Evolutionary conservation across 2,329 filamentous ascomycete genomes (phyloP).

Genomic region (Biscogniauxia sp.): DNA sequence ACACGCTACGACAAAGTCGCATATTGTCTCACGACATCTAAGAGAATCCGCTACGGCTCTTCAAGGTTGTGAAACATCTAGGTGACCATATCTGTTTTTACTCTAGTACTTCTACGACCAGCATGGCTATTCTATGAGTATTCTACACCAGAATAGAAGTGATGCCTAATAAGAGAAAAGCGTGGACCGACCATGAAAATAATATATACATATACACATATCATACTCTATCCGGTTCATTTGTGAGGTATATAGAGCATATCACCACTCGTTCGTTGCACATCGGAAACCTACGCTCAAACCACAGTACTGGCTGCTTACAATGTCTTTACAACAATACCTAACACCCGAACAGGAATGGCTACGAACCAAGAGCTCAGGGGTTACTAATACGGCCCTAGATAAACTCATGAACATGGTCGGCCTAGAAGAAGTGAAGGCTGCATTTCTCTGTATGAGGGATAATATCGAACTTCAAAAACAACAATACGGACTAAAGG

Average conservation of each 20-base stretch:
- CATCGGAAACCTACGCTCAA: background rate
- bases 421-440: constrained; percentile 61
- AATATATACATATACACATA: background rate
- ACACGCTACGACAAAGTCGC: background rate
- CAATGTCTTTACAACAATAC: background rate
- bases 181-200: background rate
- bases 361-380: constrained; percentile 39
- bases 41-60: background rate
- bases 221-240: background rate
- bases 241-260: background rate
- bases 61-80: background rate
- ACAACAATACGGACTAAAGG: constrained; percentile 52
- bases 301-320: background rate
- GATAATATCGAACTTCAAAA: constrained; percentile 56
- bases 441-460: constrained; percentile 56
- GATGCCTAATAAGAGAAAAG: background rate
- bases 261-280: background rate
- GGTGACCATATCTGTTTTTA: background rate
- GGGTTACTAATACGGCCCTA: constrained; percentile 50
- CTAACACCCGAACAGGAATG: background rate
- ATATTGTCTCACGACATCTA: background rate
- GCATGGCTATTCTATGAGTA: background rate
- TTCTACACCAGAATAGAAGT: no score
- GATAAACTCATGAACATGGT: constrained; percentile 61
- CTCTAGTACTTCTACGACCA: background rate